A percentile compares a stretch with the other conserved stretches of the same genome.
Evolutionary conservation across 257 asterid genomes (phyloP).

Genomic region (Rehmannia glutinosa): DNA sequence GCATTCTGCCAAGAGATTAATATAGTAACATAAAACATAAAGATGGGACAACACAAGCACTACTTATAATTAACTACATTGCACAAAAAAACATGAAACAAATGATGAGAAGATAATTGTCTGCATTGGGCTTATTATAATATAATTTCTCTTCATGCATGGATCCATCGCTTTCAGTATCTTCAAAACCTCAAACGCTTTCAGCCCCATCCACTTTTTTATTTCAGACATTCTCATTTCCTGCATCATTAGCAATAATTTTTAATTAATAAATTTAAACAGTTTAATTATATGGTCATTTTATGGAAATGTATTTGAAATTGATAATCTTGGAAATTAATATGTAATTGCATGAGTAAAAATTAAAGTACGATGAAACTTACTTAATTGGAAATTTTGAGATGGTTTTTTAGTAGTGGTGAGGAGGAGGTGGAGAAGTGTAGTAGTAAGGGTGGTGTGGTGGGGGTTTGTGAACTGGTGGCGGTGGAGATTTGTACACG

Average conservation of each 20-base stretch:
- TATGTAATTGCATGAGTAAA: too few relatives aligned
- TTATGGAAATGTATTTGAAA: too few relatives aligned
- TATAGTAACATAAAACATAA: conserved; percentile 2
- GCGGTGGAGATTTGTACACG: not conserved
- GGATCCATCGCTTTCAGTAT: conserved; percentile 31
- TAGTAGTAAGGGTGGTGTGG: not conserved
- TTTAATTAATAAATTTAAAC: too few relatives aligned
- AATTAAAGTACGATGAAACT: too few relatives aligned
- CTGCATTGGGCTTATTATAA: not conserved
- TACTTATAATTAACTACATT: not conserved
- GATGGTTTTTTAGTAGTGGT: not conserved
- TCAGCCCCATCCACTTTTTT: not conserved
- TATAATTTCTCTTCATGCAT: conserved; percentile 9
- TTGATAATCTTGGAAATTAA: too few relatives aligned
- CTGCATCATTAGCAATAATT: conserved; percentile 12
- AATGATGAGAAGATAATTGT: not conserved
- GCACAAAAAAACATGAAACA: conserved; percentile 12
- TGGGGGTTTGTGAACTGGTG: too few relatives aligned
- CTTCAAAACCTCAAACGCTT: not conserved
- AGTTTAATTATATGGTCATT: too few relatives aligned
- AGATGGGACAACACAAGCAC: conserved; percentile 2
- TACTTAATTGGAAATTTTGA: not conserved
- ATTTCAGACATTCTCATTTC: conserved; percentile 21
- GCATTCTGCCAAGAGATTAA: conserved; percentile 13
- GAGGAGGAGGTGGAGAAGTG: not conserved